Evolutionary conservation across 129 eudicot genomes (phyloP).

Genomic region (Dittrichia graveolens): DNA sequence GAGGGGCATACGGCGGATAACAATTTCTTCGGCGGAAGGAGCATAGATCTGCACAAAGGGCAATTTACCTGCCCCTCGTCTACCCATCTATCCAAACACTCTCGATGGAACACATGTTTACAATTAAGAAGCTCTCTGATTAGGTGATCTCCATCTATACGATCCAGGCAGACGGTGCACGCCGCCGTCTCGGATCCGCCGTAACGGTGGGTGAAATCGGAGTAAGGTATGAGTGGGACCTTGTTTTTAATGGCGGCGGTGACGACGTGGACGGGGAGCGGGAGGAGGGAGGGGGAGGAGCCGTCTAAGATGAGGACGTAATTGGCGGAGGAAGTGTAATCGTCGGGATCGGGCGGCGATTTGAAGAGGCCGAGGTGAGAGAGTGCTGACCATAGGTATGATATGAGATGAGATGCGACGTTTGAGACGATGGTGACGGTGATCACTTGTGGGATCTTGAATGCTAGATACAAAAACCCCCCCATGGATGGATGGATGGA

Average conservation of each 20-base stretch:
- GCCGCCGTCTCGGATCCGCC: not conserved
- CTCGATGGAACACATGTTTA: slow-evolving; percentile 39
- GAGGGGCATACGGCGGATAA: not conserved
- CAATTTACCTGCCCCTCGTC: slow-evolving; percentile 38
- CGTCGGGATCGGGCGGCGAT: slow-evolving; percentile 42
- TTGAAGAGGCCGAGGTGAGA: slow-evolving; percentile 49
- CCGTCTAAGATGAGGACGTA: slow-evolving; percentile 55
- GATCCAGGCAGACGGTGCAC: slow-evolving; percentile 40
- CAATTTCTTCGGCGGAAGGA: slow-evolving; percentile 36
- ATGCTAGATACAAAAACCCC: slow-evolving; percentile 47
- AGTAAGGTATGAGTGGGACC: slow-evolving; percentile 37
- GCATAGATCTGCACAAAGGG: slow-evolving; percentile 42
- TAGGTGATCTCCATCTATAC: not conserved
- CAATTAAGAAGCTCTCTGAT: slow-evolving; percentile 45
- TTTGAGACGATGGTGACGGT: slow-evolving; percentile 33
- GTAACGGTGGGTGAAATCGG: slow-evolving; percentile 16
- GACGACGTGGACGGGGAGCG: slow-evolving; percentile 48
- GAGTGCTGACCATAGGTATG: slow-evolving; percentile 35
- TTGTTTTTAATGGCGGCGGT: slow-evolving; percentile 48
- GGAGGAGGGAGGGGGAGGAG: slow-evolving; percentile 52
- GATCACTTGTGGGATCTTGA: slow-evolving; percentile 38
- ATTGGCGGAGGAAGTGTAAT: slow-evolving; percentile 24
- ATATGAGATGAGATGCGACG: slow-evolving; percentile 33
- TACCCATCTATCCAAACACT: slow-evolving; percentile 50
- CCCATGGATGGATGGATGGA: not conserved